Conservation (phyloP, 2,329 filamentous ascomycete species). For the Neofusicoccum cordaticola region DNA sequence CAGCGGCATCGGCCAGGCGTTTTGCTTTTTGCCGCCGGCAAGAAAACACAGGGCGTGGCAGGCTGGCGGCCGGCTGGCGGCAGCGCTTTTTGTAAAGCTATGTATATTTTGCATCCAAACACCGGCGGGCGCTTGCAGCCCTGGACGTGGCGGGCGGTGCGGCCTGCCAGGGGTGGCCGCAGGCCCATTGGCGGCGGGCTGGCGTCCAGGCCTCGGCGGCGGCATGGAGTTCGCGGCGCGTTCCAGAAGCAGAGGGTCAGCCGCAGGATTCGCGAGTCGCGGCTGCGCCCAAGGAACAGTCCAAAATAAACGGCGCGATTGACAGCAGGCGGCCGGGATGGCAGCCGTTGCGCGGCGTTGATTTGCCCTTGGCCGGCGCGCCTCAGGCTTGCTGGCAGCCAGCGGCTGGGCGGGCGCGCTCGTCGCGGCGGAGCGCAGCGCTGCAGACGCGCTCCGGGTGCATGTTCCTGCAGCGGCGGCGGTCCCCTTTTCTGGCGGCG, state of each 20-base stretch:
- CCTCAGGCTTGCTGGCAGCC: neutral
- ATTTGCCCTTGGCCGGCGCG: neutral
- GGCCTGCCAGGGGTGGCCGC: neutral
- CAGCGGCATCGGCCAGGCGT: conserved; percentile 8
- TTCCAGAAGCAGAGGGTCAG: conserved; percentile 13
- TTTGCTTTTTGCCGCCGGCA: neutral
- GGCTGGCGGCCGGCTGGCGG: neutral
- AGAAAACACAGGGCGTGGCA: neutral
- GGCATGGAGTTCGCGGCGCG: neutral
- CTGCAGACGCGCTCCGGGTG: too few relatives aligned
- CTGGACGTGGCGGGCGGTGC: neutral
- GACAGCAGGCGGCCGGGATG: neutral
- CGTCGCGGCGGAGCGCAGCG: too few relatives aligned
- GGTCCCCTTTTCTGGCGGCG: conserved; percentile 7
- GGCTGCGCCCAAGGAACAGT: neutral
- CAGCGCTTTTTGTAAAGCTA: neutral
- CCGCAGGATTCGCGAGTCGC: conserved; percentile 2
- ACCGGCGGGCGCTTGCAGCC: neutral
- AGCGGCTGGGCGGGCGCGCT: too few relatives aligned
- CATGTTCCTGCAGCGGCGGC: conserved; percentile 5
- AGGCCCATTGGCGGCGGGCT: neutral
- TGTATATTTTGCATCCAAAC: neutral
- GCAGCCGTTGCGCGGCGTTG: conserved; percentile 12
- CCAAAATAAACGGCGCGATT: conserved; percentile 8
- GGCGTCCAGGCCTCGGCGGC: neutral